Base-by-base conservation (phyloP, 345 rosid genomes). In the Gynandropsis gynandra region DNA sequence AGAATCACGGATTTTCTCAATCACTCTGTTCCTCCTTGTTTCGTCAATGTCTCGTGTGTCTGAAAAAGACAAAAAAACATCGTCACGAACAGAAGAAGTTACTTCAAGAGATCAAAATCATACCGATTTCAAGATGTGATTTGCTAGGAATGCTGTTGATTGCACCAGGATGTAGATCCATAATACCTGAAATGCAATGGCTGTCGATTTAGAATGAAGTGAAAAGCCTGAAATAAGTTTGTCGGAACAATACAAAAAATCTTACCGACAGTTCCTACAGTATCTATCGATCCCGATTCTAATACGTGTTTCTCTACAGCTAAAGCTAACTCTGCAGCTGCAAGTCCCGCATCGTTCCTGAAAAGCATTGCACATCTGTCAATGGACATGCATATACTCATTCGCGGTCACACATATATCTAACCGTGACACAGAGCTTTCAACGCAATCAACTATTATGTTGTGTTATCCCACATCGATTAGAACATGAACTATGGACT, bases 111-210 rank as follows among this genome's bases (percentile, higher is more conserved):
- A 39, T 27, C 39, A 15, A 47, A 54, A 16, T 9, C 36, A 12
- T 76, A 92, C 98, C 96, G 31, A 92, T 87, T 81, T 84, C 95
- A 17, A 92, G 71, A 72, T 79, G 95, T 41, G 96, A 68, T 71
- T 80, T 92, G 73, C 98, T 87, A 10, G 98, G 98, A 50, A 92
- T 92, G 68, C 96, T 92, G 74, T 92, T 92, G 71, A 92, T 82
- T 65, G 96, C 96, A 50, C 93, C 85, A 7, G 98, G 98, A 68
- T 87, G 95, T 61, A 87, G 77, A 42, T 84, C 89, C 70, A 92
- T 60, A 51, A 84, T 87, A 45, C 95, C 95, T 90, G 42, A 18
- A 17, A 44, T 41, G 36, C 1, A 34, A 52, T 56, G 0, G 36
- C 44, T 5, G 50, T 37, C 16, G 48, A 50, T 24, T 34, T 42